Evolutionary conservation across 768 basidiomycete genomes (phyloP), one percentile per base, ranked within the genome.

Genomic region (Inosperma sp.): DNA sequence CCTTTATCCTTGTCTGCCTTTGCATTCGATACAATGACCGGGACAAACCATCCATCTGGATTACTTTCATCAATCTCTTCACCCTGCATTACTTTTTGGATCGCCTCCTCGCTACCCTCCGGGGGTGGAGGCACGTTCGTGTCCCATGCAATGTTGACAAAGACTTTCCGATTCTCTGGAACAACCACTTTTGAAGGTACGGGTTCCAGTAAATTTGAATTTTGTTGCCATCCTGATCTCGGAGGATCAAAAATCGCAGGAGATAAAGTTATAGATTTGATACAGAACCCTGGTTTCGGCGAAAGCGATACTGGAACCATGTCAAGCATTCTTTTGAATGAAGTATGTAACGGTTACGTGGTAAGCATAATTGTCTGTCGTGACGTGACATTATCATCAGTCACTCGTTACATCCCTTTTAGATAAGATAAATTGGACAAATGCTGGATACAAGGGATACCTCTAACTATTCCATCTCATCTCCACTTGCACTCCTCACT

Each of bases 111-210:
- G 54, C 66, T 76, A 1, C 71, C 79, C n/a, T 75, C 68, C 9
- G 85, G 84, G 0, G 88, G 86, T 0, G 82, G 74, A 3, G 88
- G 88, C 0, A 89, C 78, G 52, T 81, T 76, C 8, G 67, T 16
- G 50, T 86, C 86, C 78, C 81, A 90, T 14, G 82, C 79, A 12
- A 91, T 68, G 59, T 91, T 91, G 25, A 88, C 67, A 62, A 91
- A 91, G 27, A 88, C 65, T 65, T 91, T 89, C 53, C 68, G 63
- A 21, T 75, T 77, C 29, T 71, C 65, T 9, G 76, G 70, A 16
- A 84, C 67, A 9, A 65, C 55, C 19, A 70, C 60, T 6, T 66
- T 60, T 2, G 49, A 50, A 23, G 55, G 22, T 21, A 50, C 23
- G 40, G 66, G 70, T 37, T 69, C 66, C 14, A 66, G 63, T 21